These are phyloP conservation scores for Termitomyces eurrhizus DNA, from an alignment of 768 basidiomycete species.

Conservation along the genomic window DNA sequence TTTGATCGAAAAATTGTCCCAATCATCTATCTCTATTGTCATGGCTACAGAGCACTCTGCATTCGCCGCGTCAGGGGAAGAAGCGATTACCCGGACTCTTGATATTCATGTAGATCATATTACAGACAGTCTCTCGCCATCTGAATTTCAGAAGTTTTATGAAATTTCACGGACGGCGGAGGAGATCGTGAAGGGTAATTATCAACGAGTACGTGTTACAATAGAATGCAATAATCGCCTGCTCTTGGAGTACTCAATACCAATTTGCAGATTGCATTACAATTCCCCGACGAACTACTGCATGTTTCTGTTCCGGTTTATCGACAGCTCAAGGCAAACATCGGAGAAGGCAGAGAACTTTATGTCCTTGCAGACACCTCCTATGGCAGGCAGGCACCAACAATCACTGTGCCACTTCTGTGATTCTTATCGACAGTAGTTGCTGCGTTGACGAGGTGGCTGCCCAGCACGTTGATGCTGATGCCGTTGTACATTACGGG, in stretches of 20 bases:
- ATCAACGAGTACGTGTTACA: constrained; percentile 57
- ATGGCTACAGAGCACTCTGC: constrained; percentile 26
- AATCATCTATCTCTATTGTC: neutral
- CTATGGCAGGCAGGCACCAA: constrained; percentile 73
- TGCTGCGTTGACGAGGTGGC: constrained; percentile 98
- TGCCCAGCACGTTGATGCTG: constrained; percentile 82
- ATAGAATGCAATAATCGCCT: neutral
- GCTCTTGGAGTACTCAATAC: neutral
- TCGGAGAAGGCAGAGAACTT: constrained; percentile 18
- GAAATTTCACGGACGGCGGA: constrained; percentile 67
- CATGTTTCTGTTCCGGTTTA: constrained; percentile 85
- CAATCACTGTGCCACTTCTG: constrained; percentile 9
- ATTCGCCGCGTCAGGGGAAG: constrained; percentile 59
- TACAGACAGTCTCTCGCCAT: constrained; percentile 25
- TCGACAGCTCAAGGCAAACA: constrained; percentile 49
- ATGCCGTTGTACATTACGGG: constrained; percentile 23
- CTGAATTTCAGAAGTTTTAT: constrained; percentile 61
- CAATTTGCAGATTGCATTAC: constrained; percentile 68
- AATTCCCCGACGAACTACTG: constrained; percentile 94
- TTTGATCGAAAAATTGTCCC: neutral
- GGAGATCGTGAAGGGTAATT: constrained; percentile 57
- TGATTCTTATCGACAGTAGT: constrained; percentile 34
- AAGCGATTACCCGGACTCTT: constrained; percentile 56
- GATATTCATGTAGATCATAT: constrained; percentile 39
- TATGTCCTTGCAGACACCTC: constrained; percentile 52